phyloP scores from a whole-genome alignment of 2,329 filamentous ascomycete species.

The Verticillium dahliae region DNA sequence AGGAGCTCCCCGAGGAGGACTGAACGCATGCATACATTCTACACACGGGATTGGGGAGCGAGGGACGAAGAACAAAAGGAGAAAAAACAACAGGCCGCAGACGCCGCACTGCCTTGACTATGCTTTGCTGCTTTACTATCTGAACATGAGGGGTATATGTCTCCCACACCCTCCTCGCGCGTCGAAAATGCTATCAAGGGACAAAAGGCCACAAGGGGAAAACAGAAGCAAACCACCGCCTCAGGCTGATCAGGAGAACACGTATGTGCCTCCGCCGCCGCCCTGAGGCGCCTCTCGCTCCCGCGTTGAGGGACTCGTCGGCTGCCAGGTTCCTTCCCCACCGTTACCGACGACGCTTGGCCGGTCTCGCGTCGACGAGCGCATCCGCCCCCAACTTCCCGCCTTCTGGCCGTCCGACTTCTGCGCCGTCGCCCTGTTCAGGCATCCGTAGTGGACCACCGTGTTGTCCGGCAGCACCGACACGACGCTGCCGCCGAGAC shows the following conservation, averaged over 20 bases:
- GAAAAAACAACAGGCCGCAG: background rate
- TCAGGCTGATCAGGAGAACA: background rate
- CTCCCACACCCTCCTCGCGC: background rate
- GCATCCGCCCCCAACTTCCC: constrained; percentile 29
- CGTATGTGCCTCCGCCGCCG: constrained; percentile 13
- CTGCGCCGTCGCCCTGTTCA: constrained; percentile 40
- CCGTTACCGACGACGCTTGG: constrained; percentile 8
- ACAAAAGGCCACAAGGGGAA: background rate
- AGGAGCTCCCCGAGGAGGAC: constrained; percentile 66
- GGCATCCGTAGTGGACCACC: constrained; percentile 77
- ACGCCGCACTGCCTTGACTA: background rate
- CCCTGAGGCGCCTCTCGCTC: background rate
- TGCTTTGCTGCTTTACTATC: background rate
- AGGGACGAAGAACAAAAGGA: background rate
- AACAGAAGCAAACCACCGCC: background rate
- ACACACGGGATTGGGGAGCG: background rate
- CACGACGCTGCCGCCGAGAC: constrained; percentile 84
- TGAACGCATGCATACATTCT: constrained; percentile 6
- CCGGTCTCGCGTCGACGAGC: constrained; percentile 4
- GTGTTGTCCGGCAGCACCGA: constrained; percentile 79
- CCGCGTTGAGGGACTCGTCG: too few relatives aligned
- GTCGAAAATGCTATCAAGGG: constrained; percentile 16
- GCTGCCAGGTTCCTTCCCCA: constrained; percentile 7
- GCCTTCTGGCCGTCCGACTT: constrained; percentile 24
- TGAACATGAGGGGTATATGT: background rate